These are phyloP conservation scores for Botryotinia narcissicola DNA, from an alignment of 2,329 filamentous ascomycete species.

Conservation along the genomic window DNA sequence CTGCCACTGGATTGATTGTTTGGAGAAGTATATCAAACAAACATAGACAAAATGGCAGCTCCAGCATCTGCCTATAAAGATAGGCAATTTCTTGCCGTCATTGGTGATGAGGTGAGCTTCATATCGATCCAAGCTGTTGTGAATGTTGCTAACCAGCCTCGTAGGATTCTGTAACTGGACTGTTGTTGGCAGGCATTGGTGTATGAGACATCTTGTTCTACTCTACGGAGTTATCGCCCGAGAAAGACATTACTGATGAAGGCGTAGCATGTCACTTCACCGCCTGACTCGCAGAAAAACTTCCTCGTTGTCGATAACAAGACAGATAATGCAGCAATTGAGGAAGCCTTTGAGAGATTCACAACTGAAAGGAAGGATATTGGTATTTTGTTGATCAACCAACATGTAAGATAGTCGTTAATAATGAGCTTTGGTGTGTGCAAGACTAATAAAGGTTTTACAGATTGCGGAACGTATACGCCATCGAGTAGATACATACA, in stretches of 20 bases:
- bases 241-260: conserved; percentile 22
- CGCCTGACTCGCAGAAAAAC: conserved; percentile 91
- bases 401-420: conserved; percentile 65
- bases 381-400: conserved; percentile 94
- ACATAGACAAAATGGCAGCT: conserved; percentile 51
- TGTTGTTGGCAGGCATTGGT: conserved; percentile 92
- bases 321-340: conserved; percentile 84
- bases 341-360: conserved; percentile 85
- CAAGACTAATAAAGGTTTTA: conserved; percentile 19
- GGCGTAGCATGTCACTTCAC: conserved; percentile 79
- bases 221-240: not conserved
- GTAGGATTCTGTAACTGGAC: conserved; percentile 92
- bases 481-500: conserved; percentile 85
- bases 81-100: conserved; percentile 93
- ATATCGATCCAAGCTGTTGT: conserved; percentile 2
- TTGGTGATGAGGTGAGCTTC: conserved; percentile 80
- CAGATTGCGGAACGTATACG: conserved; percentile 94
- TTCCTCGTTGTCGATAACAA: conserved; percentile 95
- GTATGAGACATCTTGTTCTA: conserved; percentile 52
- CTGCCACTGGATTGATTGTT: conserved; percentile 16
- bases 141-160: conserved; percentile 25
- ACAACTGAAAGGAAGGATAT: conserved; percentile 92
- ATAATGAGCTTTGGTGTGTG: not conserved
- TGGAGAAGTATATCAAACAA: conserved; percentile 20
- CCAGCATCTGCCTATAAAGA: conserved; percentile 67